These are phyloP conservation scores for Cordyceps tenuipes DNA, from an alignment of 2,329 filamentous ascomycete species.

Conservation along the genomic window DNA sequence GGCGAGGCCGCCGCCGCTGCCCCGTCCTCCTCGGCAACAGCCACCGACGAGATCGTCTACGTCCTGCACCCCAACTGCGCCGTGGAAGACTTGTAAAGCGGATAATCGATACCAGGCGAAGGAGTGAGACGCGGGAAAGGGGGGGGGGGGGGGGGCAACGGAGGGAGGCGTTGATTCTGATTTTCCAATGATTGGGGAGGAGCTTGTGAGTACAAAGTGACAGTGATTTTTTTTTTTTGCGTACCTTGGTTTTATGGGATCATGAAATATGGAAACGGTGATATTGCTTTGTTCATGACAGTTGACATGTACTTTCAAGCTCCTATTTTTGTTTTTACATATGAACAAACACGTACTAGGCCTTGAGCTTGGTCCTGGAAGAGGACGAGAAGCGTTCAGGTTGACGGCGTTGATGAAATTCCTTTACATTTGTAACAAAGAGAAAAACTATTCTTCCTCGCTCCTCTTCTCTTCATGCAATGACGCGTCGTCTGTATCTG, in stretches of 20 bases:
- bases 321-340: background rate
- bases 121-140: background rate
- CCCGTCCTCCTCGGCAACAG: slow-evolving; percentile 34
- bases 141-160: no score
- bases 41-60: slow-evolving; percentile 52
- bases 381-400: background rate
- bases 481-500: background rate
- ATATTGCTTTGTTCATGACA: no score
- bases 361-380: background rate
- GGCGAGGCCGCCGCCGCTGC: slow-evolving; percentile 36
- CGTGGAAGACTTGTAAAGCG: slow-evolving; percentile 52
- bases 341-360: background rate
- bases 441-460: slow-evolving; percentile 11
- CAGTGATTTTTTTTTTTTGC: no score
- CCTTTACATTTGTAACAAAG: slow-evolving; percentile 10
- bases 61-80: slow-evolving; percentile 92
- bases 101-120: no score
- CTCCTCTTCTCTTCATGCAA: slow-evolving; percentile 6
- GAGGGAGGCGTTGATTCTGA: no score
- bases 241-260: no score
- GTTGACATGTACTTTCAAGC: background rate
- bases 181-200: no score
- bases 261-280: no score
- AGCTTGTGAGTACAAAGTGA: no score
- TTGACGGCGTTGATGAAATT: slow-evolving; percentile 2